Evolutionary conservation across 2,329 filamentous ascomycete genomes (phyloP).

Genomic region (Fusarium luffae): DNA sequence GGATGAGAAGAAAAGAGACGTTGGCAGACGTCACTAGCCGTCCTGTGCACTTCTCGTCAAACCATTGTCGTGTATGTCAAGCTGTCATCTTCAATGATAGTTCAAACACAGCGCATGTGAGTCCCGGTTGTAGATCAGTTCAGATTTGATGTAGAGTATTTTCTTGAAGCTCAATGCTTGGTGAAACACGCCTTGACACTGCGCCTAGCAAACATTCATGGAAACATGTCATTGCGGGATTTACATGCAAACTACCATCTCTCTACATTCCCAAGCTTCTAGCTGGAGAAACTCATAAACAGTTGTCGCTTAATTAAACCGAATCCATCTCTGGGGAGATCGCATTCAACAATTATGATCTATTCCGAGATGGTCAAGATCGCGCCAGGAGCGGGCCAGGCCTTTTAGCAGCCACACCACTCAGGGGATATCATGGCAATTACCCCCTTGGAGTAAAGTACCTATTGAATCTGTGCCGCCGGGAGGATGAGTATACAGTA

Average conservation of each 20-base stretch:
- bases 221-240: neutral
- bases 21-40: neutral
- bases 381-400: constrained; percentile 26
- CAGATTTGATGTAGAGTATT: neutral
- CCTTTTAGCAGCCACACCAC: constrained; percentile 36
- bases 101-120: neutral
- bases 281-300: constrained; percentile 3
- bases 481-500: neutral
- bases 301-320: constrained; percentile 18
- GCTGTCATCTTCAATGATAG: neutral
- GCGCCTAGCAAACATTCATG: neutral
- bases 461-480: constrained; percentile 8
- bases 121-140: neutral
- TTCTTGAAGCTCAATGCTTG: neutral
- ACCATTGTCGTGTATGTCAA: constrained; percentile 8
- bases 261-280: neutral
- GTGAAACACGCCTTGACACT: neutral
- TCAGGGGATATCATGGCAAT: constrained; percentile 33
- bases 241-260: neutral
- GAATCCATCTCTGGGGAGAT: constrained; percentile 21
- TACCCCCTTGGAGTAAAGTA: constrained; percentile 6
- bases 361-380: constrained; percentile 6
- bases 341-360: constrained; percentile 9
- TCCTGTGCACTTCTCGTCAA: neutral
- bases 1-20: neutral